Conservation (phyloP, 2,329 filamentous ascomycete species). For the Hypoxylon sp. region DNA sequence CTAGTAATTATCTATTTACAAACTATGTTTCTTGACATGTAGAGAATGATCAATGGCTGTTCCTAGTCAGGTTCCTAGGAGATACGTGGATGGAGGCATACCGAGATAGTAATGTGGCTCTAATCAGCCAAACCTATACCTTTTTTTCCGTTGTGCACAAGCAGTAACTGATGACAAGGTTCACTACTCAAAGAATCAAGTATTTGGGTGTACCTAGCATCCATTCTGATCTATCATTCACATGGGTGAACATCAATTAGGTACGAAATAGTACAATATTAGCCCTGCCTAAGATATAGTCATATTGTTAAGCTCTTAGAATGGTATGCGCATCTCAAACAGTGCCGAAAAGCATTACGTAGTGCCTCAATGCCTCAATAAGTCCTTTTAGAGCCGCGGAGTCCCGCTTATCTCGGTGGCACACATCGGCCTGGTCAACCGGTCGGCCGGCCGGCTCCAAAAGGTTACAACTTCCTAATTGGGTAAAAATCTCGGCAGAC, state of each 20-base stretch:
- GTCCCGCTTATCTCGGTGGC: slow-evolving; percentile 3
- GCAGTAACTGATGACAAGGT: not conserved
- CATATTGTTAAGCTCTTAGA: not conserved
- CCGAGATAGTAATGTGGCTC: not conserved
- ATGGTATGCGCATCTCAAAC: not conserved
- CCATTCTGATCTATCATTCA: not conserved
- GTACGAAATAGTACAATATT: not conserved
- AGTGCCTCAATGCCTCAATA: not conserved
- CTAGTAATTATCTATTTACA: not conserved
- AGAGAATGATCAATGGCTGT: not conserved
- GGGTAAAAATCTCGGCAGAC: slow-evolving; percentile 8
- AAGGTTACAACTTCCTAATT: slow-evolving; percentile 17
- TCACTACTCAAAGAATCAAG: not conserved
- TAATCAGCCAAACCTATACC: not conserved
- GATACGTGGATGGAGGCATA: not conserved
- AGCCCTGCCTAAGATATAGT: not conserved
- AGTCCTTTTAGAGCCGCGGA: not conserved
- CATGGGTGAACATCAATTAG: not conserved
- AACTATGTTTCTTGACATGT: not conserved
- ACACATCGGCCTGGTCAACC: slow-evolving; percentile 1
- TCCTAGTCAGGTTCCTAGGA: not conserved
- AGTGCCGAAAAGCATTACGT: not conserved
- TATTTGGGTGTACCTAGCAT: not conserved
- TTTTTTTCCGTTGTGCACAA: not conserved
- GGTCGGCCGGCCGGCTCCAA: not conserved